Percentiles rank a stretch among this genome's conserved stretches.
phyloP scores from a whole-genome alignment of 2,329 filamentous ascomycete species.

The Cercospora sp. region DNA sequence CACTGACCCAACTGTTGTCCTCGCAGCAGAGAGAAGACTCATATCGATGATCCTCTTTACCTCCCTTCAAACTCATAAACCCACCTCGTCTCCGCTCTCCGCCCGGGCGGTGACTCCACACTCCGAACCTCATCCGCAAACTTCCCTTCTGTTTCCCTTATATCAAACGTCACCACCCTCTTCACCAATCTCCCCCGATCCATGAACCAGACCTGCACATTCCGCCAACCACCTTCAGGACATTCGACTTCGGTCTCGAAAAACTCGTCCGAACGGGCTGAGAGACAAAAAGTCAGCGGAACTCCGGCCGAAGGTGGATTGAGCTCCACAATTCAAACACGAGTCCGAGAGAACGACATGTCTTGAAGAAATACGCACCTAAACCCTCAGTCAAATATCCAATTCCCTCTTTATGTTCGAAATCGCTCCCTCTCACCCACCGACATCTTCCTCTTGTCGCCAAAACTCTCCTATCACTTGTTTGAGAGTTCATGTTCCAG shows the following conservation, averaged over 20 bases:
- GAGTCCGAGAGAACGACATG: background rate
- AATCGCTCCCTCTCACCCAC: conserved; percentile 19
- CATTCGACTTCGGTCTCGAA: conserved; percentile 24
- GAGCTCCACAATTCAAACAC: background rate
- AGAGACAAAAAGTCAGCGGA: background rate
- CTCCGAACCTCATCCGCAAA: background rate
- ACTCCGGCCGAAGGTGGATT: background rate
- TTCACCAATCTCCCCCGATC: conserved; percentile 25
- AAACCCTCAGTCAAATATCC: conserved; percentile 25
- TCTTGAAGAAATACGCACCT: background rate
- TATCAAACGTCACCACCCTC: conserved; percentile 24
- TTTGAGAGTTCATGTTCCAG: background rate
- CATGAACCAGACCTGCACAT: conserved; percentile 25
- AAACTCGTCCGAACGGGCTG: conserved; percentile 12
- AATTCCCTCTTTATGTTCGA: conserved; percentile 15
- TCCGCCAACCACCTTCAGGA: conserved; percentile 11
- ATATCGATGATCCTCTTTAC: background rate
- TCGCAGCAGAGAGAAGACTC: background rate
- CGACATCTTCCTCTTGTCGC: conserved; percentile 18
- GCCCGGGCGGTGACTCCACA: background rate
- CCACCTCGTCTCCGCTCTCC: conserved; percentile 36
- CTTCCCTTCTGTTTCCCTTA: background rate
- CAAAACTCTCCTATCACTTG: background rate
- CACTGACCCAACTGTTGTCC: background rate
- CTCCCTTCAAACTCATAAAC: conserved; percentile 25